phyloP scores from a whole-genome alignment of 345 rosid species.

The Raphanus sativus region DNA sequence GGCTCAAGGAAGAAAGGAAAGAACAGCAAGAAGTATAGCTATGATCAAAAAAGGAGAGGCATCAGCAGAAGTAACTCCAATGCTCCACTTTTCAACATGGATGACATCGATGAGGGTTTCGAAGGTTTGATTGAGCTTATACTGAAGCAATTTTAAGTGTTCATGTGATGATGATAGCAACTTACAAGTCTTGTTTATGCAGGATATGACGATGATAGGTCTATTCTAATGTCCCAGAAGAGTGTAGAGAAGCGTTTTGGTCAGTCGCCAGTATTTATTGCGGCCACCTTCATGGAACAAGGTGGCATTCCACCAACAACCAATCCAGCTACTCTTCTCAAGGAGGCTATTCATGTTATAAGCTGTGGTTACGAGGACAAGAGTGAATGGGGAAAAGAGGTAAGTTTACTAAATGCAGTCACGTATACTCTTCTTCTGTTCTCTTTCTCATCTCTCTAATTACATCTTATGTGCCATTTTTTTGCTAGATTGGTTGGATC shows the following conservation, averaged over 20 bases:
- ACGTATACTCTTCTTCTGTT: neutral
- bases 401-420: conserved; percentile 30
- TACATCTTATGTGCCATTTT: conserved; percentile 14
- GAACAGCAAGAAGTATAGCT: conserved; percentile 64
- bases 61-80: conserved; percentile 92
- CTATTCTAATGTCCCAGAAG: conserved; percentile 97
- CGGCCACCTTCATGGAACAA: conserved; percentile 97
- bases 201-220: conserved; percentile 99
- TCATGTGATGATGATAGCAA: conserved; percentile 7
- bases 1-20: conserved; percentile 93
- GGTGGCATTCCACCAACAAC: conserved; percentile 97
- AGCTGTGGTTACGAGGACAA: conserved; percentile 99
- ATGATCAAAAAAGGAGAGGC: conserved; percentile 78
- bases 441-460: conserved; percentile 7
- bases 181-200: conserved; percentile 38
- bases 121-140: conserved; percentile 66
- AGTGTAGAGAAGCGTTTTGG: conserved; percentile 98
- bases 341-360: conserved; percentile 98
- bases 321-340: conserved; percentile 89
- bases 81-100: conserved; percentile 95
- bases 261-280: conserved; percentile 96
- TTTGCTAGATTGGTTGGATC: conserved; percentile 92
- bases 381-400: conserved; percentile 99
- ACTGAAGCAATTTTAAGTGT: conserved; percentile 1
- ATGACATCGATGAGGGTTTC: conserved; percentile 94